A percentile compares a stretch with the other conserved stretches of the same genome.
These are phyloP conservation scores for Corymbia maculata DNA, from an alignment of 345 rosid genomes.

Conservation along the genomic window DNA sequence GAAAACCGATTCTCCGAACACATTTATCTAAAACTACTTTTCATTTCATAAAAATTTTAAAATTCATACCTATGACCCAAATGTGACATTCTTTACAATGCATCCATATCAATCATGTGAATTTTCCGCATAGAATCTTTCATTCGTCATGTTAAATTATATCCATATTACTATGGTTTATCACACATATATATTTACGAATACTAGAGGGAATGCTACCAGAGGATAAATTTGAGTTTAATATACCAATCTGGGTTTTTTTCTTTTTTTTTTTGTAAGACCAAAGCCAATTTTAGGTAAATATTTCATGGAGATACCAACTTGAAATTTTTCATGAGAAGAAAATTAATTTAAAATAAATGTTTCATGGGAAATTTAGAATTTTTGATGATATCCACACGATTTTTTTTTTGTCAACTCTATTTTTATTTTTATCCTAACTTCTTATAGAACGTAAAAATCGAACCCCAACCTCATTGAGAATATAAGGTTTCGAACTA, in stretches of 20 bases:
- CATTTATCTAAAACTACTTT: not conserved
- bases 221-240: not conserved
- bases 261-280: not conserved
- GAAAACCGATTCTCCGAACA: fast-evolving
- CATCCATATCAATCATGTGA: not conserved
- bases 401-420: too few species aligned
- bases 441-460: too few species aligned
- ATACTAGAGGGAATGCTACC: not conserved
- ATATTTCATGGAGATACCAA: fast-evolving
- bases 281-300: not conserved
- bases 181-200: fast-evolving
- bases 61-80: not conserved
- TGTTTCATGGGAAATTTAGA: fast-evolving
- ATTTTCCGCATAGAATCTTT: not conserved
- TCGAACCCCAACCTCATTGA: too few species aligned
- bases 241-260: fast-evolving
- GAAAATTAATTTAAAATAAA: not conserved
- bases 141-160: not conserved
- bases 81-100: not conserved
- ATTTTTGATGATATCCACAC: too few species aligned
- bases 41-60: not conserved
- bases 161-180: fast-evolving
- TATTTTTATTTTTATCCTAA: too few species aligned
- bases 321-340: not conserved
- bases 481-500: too few species aligned